phyloP scores from a whole-genome alignment of 2,329 filamentous ascomycete genomes.

The Colletotrichum chlorophyti region DNA sequence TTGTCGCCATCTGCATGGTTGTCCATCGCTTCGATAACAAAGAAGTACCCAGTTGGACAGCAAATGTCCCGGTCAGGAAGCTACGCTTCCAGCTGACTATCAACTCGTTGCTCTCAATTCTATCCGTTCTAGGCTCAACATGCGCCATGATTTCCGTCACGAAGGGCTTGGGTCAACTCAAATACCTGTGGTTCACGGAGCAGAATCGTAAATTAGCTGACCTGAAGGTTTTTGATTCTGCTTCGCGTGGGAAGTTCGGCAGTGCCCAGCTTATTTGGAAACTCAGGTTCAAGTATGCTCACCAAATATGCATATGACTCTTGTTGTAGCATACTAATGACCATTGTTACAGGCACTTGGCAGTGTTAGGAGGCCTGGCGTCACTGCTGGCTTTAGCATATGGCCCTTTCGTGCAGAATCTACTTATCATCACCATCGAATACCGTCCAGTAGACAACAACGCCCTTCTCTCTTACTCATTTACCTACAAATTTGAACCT shows the following conservation, averaged over 20 bases:
- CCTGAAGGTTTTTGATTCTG: conserved; percentile 19
- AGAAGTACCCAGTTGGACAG: not conserved
- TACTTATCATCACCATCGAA: not conserved
- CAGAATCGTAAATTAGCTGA: conserved; percentile 18
- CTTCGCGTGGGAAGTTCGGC: conserved; percentile 11
- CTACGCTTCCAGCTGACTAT: conserved; percentile 8
- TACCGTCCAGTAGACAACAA: not conserved
- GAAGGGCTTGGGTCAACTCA: conserved; percentile 13
- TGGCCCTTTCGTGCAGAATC: conserved; percentile 21
- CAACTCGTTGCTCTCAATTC: conserved; percentile 16
- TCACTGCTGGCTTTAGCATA: conserved; percentile 19
- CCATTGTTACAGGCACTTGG: conserved; percentile 4
- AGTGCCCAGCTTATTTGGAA: conserved; percentile 16
- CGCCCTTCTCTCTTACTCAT: not conserved
- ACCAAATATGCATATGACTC: not conserved
- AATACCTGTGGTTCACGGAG: conserved; percentile 23
- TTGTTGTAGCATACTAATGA: not conserved
- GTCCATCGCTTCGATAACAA: not conserved
- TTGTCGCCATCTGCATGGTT: conserved; percentile 9
- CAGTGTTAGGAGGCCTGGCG: conserved; percentile 10
- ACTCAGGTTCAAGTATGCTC: conserved; percentile 18
- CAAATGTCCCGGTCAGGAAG: not conserved
- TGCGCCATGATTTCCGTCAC: conserved; percentile 25
- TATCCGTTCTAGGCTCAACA: conserved; percentile 11
- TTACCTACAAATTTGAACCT: not conserved